Conservation (phyloP, 768 basidiomycete species). For the Lentinula sp. region DNA sequence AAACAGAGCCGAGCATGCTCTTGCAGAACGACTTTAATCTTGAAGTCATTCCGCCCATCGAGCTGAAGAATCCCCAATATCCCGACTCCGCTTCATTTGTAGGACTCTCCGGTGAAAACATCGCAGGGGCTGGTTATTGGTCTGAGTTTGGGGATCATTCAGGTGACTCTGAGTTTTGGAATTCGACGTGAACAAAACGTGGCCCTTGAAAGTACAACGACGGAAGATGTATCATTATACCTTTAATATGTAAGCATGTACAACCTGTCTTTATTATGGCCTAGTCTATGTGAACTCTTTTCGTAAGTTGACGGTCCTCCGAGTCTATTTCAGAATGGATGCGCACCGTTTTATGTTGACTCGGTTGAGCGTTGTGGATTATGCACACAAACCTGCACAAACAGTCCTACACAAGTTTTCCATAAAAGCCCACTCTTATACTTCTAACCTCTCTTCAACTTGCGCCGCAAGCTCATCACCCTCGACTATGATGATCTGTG, state of each 20-base stretch:
- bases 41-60: slow-evolving; percentile 56
- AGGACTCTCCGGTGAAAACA: neutral
- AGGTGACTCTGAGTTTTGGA: neutral
- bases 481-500: no score
- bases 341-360: no score
- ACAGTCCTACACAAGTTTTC: no score
- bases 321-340: no score
- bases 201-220: neutral
- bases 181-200: neutral
- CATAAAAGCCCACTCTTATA: no score
- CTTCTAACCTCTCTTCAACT: no score
- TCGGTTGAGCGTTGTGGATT: no score
- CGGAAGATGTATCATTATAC: slow-evolving; percentile 4
- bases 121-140: neutral
- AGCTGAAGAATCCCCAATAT: slow-evolving; percentile 48
- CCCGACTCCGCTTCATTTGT: slow-evolving; percentile 12
- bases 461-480: no score
- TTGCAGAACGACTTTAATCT: slow-evolving; percentile 64
- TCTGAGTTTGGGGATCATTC: neutral
- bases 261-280: neutral
- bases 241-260: neutral
- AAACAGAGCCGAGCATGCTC: slow-evolving; percentile 25
- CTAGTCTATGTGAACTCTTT: neutral
- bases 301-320: neutral
- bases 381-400: no score